phyloP scores from a whole-genome alignment of 257 asterid species.

The Solanum pennellii region DNA sequence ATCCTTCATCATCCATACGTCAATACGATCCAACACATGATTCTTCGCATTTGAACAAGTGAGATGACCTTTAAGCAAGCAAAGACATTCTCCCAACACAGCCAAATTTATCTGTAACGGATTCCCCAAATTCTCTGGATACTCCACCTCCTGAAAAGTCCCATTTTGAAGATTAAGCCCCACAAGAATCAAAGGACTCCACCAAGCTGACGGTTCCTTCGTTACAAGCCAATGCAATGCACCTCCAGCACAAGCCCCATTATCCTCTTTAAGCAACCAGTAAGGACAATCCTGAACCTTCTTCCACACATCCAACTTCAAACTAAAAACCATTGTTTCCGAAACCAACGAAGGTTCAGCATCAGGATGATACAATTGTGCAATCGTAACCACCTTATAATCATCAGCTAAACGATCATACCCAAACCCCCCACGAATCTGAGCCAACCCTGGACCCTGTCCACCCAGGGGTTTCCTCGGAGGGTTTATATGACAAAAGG shows the following conservation, averaged over 20 bases:
- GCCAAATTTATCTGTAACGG: constrained; percentile 19
- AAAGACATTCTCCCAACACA: constrained; percentile 31
- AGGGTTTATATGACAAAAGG: constrained; percentile 1
- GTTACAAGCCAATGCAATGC: constrained; percentile 36
- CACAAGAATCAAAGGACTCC: constrained; percentile 10
- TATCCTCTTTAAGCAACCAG: constrained; percentile 21
- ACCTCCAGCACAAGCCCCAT: constrained; percentile 40
- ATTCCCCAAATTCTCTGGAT: constrained; percentile 4
- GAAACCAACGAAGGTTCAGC: constrained; percentile 15
- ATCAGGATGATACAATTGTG: constrained; percentile 19
- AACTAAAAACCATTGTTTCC: constrained; percentile 27
- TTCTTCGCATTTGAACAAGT: not conserved
- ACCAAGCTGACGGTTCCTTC: not conserved
- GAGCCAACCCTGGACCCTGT: not conserved
- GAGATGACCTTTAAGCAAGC: constrained; percentile 8
- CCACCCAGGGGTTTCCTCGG: not conserved
- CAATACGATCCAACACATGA: not conserved
- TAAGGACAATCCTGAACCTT: constrained; percentile 25
- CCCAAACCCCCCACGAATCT: constrained; percentile 28
- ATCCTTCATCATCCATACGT: constrained; percentile 62
- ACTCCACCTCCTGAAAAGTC: constrained; percentile 19
- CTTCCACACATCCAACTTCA: constrained; percentile 43
- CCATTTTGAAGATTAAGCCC: constrained; percentile 42
- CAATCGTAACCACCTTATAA: constrained; percentile 32
- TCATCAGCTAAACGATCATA: constrained; percentile 35